Percentiles rank a stretch among this genome's conserved stretches.
Evolutionary conservation across 1,284 basidiomycete genomes (phyloP).

Genomic region (Ustilago trichophora): DNA sequence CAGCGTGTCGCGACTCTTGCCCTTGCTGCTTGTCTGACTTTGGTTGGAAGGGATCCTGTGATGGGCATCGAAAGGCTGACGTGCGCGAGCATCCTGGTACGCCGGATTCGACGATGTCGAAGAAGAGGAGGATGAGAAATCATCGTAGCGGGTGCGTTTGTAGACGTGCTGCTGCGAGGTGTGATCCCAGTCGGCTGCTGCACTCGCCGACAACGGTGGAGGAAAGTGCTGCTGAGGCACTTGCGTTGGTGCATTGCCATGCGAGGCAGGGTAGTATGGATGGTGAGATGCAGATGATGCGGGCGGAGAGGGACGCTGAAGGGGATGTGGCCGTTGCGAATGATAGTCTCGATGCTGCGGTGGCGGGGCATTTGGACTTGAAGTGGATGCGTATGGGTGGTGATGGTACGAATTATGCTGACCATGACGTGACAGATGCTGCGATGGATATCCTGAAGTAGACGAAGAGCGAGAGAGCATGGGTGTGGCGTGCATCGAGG

Average conservation of each 20-base stretch:
- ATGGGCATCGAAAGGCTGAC: constrained; percentile 19
- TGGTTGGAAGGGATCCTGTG: constrained; percentile 35
- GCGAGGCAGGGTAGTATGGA: constrained; percentile 4
- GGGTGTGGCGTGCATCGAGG: constrained; percentile 24
- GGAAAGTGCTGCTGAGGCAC: constrained; percentile 18
- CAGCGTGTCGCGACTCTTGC: constrained; percentile 22
- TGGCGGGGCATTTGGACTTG: constrained; percentile 1
- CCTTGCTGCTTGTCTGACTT: constrained; percentile 27
- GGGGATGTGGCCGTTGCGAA: constrained; percentile 4
- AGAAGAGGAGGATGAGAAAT: constrained; percentile 16
- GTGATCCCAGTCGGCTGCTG: constrained; percentile 40
- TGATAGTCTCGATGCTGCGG: constrained; percentile 25
- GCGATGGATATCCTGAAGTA: constrained; percentile 17
- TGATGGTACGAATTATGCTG: constrained; percentile 22
- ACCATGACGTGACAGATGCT: constrained; percentile 14
- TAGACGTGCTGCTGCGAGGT: constrained; percentile 33
- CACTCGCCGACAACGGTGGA: constrained; percentile 26
- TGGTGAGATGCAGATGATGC: constrained; percentile 1
- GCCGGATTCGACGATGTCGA: constrained; percentile 19
- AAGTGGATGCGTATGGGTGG: constrained; percentile 19
- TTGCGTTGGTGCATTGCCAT: constrained; percentile 1
- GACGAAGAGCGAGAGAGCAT: constrained; percentile 38
- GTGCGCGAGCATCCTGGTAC: constrained; percentile 19
- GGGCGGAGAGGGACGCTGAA: constrained; percentile 8
- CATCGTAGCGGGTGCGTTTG: constrained; percentile 38